Evolutionary conservation across 495 filamentous ascomycete species (phyloP), one percentile per base, ranked within the genome.

Genomic region (Tuber umbilicatum): DNA sequence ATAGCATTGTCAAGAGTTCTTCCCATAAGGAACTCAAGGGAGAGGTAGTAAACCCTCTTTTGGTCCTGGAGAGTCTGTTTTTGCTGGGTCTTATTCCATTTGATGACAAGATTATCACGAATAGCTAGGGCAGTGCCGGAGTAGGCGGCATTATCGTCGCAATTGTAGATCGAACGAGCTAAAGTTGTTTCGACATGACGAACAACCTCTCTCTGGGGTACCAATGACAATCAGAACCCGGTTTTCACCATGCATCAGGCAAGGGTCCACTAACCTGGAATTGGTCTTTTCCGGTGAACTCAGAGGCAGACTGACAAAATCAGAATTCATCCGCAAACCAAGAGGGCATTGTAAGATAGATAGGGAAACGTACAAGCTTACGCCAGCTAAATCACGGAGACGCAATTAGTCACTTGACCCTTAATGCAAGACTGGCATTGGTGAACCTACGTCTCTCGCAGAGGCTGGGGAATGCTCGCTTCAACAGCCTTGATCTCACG

Each of bases 1-100:
- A 99, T 97, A 42, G 96, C 94, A 90, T 99, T 99, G 85, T 99
- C 95, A 79, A 99, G 84, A 45, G 95, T 91, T 79, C 95, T 87
- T 38, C 95, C 95, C 95, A 99, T 99, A 74, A 99, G 85, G 80
- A 99, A 99, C 82, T 99, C 95, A 64, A 99, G 88, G 42, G 93
- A 97, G 64, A 99, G 87, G 83, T 99, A 99, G 85, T 99, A 99
- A 69, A 98, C 88, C 50, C 95, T 88, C 87, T 99, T 99, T 83
- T 90, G 90, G 80, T 97, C 96, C 40, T 87, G 85, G 74, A 92
- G 92, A 31, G 94, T 97, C 86, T 98, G 95, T 72, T 91, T 90
- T 84, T 99, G 95, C 83, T 98, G 96, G 72, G 95, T 99, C 84
- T 90, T 92, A 84, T 97, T 98, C 95, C 95, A 99, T 73, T 96